phyloP scores from a whole-genome alignment of 148 eudicot genomes.

The Mesembryanthemum crystallinum region DNA sequence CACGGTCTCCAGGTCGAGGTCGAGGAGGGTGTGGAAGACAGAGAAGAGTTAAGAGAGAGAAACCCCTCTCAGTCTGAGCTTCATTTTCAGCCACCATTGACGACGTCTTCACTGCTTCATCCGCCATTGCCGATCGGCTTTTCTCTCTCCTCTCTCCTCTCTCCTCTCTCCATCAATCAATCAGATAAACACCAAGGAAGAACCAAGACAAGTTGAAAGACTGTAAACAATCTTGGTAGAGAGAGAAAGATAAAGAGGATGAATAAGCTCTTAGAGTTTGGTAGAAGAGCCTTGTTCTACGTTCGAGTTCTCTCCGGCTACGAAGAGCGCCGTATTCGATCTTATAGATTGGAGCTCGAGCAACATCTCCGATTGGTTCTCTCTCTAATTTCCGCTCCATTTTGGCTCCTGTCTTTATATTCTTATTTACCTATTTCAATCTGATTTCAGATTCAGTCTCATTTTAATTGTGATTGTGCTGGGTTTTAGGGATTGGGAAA shows the following conservation, averaged over 20 bases:
- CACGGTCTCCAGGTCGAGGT: too few relatives aligned
- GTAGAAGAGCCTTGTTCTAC: constrained; percentile 85
- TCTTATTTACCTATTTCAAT: background rate
- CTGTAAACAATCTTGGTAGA: background rate
- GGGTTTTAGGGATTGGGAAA: background rate
- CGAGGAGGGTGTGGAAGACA: too few relatives aligned
- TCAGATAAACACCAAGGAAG: background rate
- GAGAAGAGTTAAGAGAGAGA: too few relatives aligned
- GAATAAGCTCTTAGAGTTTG: constrained; percentile 67
- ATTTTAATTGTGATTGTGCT: background rate
- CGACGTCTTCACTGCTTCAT: too few relatives aligned
- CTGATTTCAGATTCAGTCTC: background rate
- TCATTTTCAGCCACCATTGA: background rate
- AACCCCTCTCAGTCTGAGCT: background rate
- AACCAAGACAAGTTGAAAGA: too few relatives aligned
- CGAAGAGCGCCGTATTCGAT: constrained; percentile 85
- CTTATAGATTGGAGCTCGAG: constrained; percentile 67
- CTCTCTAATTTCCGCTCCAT: background rate
- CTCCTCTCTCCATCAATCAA: background rate
- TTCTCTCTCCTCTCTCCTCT: background rate
- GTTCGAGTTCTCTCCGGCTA: constrained; percentile 85
- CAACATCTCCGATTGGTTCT: constrained; percentile 63
- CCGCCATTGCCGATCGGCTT: too few relatives aligned
- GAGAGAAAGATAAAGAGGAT: constrained; percentile 26
- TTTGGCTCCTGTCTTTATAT: background rate